Percentiles rank a stretch among this genome's conserved stretches.
These are phyloP conservation scores for Tetrahymena borealis DNA, from an alignment of 73 alveolate genomes.

Conservation along the genomic window DNA sequence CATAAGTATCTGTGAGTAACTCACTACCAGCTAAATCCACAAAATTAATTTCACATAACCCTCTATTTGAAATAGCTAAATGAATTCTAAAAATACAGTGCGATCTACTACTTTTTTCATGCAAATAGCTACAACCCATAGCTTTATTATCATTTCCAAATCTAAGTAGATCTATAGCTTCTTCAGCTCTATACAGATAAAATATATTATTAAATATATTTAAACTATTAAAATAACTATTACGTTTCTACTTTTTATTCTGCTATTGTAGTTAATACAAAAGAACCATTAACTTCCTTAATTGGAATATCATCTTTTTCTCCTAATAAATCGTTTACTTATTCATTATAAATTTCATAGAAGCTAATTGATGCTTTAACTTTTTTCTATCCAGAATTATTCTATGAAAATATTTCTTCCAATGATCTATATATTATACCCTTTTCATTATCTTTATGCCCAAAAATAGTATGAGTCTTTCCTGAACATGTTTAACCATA, in stretches of 20 bases:
- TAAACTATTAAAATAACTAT: not conserved
- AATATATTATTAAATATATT: not conserved
- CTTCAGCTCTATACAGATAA: not conserved
- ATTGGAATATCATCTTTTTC: not conserved
- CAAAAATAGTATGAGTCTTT: constrained; percentile 50
- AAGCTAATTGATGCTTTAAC: not conserved
- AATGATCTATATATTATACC: constrained; percentile 43
- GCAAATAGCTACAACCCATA: not conserved
- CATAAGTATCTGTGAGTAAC: not conserved
- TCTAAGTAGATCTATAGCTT: not conserved
- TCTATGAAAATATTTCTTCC: constrained; percentile 1
- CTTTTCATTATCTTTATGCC: constrained; percentile 39
- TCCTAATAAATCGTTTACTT: not conserved
- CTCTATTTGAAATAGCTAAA: not conserved
- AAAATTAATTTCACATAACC: not conserved
- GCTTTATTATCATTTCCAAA: not conserved
- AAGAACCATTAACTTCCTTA: not conserved
- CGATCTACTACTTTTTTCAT: not conserved
- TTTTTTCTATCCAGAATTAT: not conserved
- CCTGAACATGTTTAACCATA: constrained; percentile 53
- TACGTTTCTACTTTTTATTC: not conserved
- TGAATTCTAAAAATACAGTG: not conserved
- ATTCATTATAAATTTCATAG: not conserved
- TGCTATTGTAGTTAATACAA: not conserved
- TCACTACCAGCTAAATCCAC: not conserved